These are phyloP conservation scores for Lecanosticta acicola DNA, from an alignment of 2,329 filamentous ascomycete species.

Conservation along the genomic window DNA sequence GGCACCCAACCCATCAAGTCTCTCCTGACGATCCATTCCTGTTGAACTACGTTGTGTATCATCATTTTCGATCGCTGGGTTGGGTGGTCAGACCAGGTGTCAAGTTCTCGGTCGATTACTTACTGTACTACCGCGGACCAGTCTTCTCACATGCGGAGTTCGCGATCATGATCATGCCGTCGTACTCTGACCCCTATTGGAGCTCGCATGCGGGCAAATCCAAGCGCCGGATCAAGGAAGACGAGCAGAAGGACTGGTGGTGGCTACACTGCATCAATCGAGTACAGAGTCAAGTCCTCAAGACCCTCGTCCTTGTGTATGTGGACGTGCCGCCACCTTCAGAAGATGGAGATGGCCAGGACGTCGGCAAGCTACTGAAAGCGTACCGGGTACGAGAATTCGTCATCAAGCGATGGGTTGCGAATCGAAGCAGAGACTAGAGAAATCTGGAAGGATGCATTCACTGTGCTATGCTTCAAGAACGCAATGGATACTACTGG, in stretches of 20 bases:
- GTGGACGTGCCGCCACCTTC: constrained; percentile 77
- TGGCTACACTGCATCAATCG: constrained; percentile 87
- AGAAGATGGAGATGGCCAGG: constrained; percentile 35
- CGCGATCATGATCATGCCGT: constrained; percentile 75
- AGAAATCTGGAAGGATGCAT: neutral
- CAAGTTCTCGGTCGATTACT: constrained; percentile 90
- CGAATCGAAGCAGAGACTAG: constrained; percentile 66
- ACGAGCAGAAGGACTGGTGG: constrained; percentile 55
- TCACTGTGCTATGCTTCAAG: neutral
- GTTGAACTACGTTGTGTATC: constrained; percentile 81
- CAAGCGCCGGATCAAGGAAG: constrained; percentile 45
- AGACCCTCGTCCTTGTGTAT: constrained; percentile 83
- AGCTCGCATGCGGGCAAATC: constrained; percentile 41
- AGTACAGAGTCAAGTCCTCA: constrained; percentile 82
- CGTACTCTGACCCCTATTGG: constrained; percentile 73
- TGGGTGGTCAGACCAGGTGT: constrained; percentile 91
- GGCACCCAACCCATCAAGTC: constrained; percentile 58
- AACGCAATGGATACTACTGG: neutral
- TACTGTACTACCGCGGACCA: constrained; percentile 89
- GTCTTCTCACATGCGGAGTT: constrained; percentile 96
- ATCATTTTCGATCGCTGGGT: constrained; percentile 90
- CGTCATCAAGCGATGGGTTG: constrained; percentile 74
- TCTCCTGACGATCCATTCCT: constrained; percentile 76
- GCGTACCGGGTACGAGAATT: constrained; percentile 76
- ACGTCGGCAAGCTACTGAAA: constrained; percentile 59